phyloP scores from a whole-genome alignment of 352 stramenopile species.

The Globisporangium spiculum region DNA sequence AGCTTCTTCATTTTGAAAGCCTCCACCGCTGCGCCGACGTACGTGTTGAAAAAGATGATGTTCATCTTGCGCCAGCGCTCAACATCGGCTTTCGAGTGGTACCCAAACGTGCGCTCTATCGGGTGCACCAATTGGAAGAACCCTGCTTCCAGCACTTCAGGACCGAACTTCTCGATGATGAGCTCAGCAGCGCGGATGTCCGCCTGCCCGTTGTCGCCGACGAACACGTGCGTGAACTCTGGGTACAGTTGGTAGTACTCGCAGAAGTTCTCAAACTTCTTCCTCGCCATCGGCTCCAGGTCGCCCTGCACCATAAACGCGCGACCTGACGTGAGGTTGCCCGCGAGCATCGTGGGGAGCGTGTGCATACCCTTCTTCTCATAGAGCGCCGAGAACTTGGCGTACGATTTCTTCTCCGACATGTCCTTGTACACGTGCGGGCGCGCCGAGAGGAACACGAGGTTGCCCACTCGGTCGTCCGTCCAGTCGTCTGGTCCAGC shows the following conservation, averaged over 20 bases:
- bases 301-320: slow-evolving; percentile 96
- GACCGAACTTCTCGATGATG: slow-evolving; percentile 77
- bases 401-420: slow-evolving; percentile 96
- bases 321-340: slow-evolving; percentile 91
- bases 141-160: slow-evolving; percentile 59
- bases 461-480: slow-evolving; percentile 91
- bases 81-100: slow-evolving; percentile 67
- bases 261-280: slow-evolving; percentile 95
- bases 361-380: slow-evolving; percentile 94
- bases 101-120: slow-evolving; percentile 83
- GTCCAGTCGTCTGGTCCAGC: slow-evolving; percentile 88
- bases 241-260: slow-evolving; percentile 98
- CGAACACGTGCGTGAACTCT: slow-evolving; percentile 98
- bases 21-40: slow-evolving; percentile 81
- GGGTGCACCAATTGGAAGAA: slow-evolving; percentile 92
- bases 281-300: slow-evolving; percentile 94
- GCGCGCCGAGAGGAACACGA: slow-evolving; percentile 97
- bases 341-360: slow-evolving; percentile 92
- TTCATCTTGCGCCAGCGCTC: slow-evolving; percentile 83
- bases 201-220: slow-evolving; percentile 97
- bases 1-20: slow-evolving; percentile 73
- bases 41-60: slow-evolving; percentile 92
- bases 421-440: slow-evolving; percentile 99
- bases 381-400: slow-evolving; percentile 94
- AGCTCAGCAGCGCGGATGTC: slow-evolving; percentile 91